Evolutionary conservation across 1,284 basidiomycete genomes (phyloP).

Genomic region (Tetrapyrgos nigripes): DNA sequence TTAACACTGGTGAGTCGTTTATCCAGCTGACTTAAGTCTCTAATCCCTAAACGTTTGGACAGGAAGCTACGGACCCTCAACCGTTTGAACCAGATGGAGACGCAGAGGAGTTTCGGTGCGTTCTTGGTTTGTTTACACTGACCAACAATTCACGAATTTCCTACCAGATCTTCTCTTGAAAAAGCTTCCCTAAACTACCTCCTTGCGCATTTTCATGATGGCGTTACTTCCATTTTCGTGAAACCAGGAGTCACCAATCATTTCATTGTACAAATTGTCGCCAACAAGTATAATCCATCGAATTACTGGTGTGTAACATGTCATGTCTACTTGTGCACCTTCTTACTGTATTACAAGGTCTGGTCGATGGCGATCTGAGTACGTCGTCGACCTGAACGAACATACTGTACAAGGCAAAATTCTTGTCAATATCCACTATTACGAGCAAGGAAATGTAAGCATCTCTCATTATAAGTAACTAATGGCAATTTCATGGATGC

Average conservation of each 20-base stretch:
- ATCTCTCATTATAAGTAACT: slow-evolving; percentile 2
- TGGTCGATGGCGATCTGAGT: slow-evolving; percentile 91
- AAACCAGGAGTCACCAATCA: slow-evolving; percentile 45
- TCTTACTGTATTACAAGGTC: slow-evolving; percentile 61
- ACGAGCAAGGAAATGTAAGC: slow-evolving; percentile 92
- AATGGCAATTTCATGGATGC: too few relatives aligned
- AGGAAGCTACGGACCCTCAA: slow-evolving; percentile 82
- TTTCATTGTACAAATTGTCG: slow-evolving; percentile 84
- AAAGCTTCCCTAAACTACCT: slow-evolving; percentile 74
- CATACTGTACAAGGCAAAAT: slow-evolving; percentile 69
- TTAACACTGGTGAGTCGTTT: slow-evolving; percentile 67
- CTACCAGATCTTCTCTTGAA: slow-evolving; percentile 70
- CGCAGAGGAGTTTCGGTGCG: slow-evolving; percentile 80
- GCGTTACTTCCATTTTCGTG: slow-evolving; percentile 76
- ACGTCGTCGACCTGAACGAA: slow-evolving; percentile 62
- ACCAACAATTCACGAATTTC: background rate
- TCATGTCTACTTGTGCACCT: slow-evolving; percentile 25
- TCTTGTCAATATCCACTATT: slow-evolving; percentile 90
- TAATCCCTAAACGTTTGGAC: slow-evolving; percentile 13
- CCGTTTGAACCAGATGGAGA: slow-evolving; percentile 65
- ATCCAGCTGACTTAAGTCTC: slow-evolving; percentile 15
- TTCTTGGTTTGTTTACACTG: slow-evolving; percentile 6
- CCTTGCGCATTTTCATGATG: slow-evolving; percentile 78
- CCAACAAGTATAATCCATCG: slow-evolving; percentile 91
- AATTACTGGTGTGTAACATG: slow-evolving; percentile 79